Evolutionary conservation across 805 yeast species (phyloP), one percentile per base, ranked within the genome.

Genomic region (Monosporozyma solicola): DNA sequence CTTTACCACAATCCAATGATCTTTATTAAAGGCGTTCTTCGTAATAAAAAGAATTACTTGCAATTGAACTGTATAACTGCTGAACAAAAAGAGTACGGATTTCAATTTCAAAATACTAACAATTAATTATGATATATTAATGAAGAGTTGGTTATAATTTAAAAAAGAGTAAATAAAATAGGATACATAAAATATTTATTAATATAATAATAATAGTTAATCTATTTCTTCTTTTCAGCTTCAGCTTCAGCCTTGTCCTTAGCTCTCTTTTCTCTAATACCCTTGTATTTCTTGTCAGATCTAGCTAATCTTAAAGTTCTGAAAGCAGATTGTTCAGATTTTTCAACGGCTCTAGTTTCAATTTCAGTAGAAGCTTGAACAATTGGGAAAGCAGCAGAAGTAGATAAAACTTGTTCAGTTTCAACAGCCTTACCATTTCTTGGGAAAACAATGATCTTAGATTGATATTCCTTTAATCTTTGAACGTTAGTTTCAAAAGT

Each of bases 251-350:
- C 97, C 82, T 82, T 83, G 67, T 91, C 97, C 74, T 75, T 83
- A 72, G 96, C 96, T 80, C 97, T 87, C 95, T 92, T 94, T 74
- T 84, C 98, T 80, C 95, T 90, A 80, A 82, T 80, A 83, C 99
- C 99, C 75, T 76, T 80, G 86, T 81, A 86, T 78, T 82, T 89
- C 84, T 92, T 89, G 70, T 87, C 87, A 67, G 95, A 84, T 83
- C 94, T 87, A 63, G 98, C 98, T 71, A 80, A 77, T 80, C 98
- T 88, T 75, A 94, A 87, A 70, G 97, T 90, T 77, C 85, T 82
- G 95, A 71, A 92, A 73, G 99, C 98, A 68, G 76, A 83, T 72
- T 81, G 85, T 72, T 78, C 72, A 75, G 79, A 78, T 67, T 77
- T 84, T 66, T 78, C 83, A 67, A 94, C 96, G 67, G 95, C 95